Evolutionary conservation across 2,329 filamentous ascomycete genomes (phyloP).

Genomic region (Akanthomyces lecanii): DNA sequence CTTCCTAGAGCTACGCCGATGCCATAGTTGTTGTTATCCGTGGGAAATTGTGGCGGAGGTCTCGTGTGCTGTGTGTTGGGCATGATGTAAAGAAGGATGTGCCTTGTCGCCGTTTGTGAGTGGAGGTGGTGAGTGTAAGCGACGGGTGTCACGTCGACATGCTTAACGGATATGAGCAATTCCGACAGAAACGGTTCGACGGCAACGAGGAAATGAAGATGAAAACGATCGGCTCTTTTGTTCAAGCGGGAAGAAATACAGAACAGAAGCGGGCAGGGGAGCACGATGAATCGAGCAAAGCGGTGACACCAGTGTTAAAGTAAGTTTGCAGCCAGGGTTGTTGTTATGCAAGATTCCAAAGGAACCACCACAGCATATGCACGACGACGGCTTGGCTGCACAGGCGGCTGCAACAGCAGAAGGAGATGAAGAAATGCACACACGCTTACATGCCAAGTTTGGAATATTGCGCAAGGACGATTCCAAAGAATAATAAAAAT

Average conservation of each 20-base stretch:
- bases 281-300: constrained; percentile 2
- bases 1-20: constrained; percentile 76
- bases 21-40: constrained; percentile 25
- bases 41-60: neutral
- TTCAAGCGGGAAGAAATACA: neutral
- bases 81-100: neutral
- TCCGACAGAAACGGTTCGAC: neutral
- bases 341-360: constrained; percentile 2
- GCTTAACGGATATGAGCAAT: neutral
- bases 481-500: neutral
- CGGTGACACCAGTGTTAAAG: constrained; percentile 8
- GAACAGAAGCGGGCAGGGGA: neutral
- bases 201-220: neutral
- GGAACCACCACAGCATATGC: constrained; percentile 1
- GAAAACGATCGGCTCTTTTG: neutral
- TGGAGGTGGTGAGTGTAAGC: constrained; percentile 1
- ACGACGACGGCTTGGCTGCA: neutral
- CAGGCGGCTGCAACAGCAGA: neutral
- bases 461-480: neutral
- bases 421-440: neutral
- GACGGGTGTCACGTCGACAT: constrained; percentile 2
- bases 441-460: constrained; percentile 4
- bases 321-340: constrained; percentile 3
- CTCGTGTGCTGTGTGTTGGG: neutral
- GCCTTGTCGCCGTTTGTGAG: constrained; percentile 1